Percentiles rank a stretch among this genome's conserved stretches.
Evolutionary conservation across 2,329 filamentous ascomycete genomes (phyloP).

Genomic region (Talaromyces sp.): DNA sequence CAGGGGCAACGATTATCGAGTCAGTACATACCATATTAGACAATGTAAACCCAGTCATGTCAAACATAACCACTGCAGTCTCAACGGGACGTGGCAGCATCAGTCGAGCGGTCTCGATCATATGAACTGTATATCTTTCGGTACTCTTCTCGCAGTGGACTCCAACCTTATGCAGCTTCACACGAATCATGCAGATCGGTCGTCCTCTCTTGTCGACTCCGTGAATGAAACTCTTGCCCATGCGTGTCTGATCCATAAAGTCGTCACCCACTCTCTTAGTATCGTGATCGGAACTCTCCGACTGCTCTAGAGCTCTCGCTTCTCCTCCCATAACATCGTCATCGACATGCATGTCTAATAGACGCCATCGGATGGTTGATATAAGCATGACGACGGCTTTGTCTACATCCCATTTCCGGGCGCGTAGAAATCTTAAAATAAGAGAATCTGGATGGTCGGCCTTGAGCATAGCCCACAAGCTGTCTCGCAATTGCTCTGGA

Average conservation of each 20-base stretch:
- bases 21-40: slow-evolving; percentile 74
- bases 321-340: slow-evolving; percentile 78
- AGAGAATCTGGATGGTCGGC: slow-evolving; percentile 88
- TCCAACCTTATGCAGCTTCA: slow-evolving; percentile 71
- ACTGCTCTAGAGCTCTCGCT: slow-evolving; percentile 56
- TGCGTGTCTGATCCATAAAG: slow-evolving; percentile 74
- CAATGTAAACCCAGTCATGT: slow-evolving; percentile 90
- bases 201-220: slow-evolving; percentile 77
- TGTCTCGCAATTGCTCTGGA: slow-evolving; percentile 70
- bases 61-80: slow-evolving; percentile 89
- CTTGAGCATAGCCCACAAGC: slow-evolving; percentile 93
- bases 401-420: slow-evolving; percentile 93
- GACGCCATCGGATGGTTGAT: slow-evolving; percentile 88
- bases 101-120: slow-evolving; percentile 91
- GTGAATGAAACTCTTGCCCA: slow-evolving; percentile 92
- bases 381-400: slow-evolving; percentile 92
- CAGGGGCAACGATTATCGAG: not conserved
- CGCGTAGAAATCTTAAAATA: slow-evolving; percentile 74
- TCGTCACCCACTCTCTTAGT: slow-evolving; percentile 67
- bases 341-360: slow-evolving; percentile 78
- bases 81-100: slow-evolving; percentile 74
- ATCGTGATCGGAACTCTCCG: slow-evolving; percentile 54
- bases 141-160: slow-evolving; percentile 78
- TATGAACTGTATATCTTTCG: slow-evolving; percentile 85
- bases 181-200: slow-evolving; percentile 81